Evolutionary conservation across 2,329 filamentous ascomycete genomes (phyloP), one percentile per base, ranked within the genome.

Genomic region (Zasmidium citrigriseum): DNA sequence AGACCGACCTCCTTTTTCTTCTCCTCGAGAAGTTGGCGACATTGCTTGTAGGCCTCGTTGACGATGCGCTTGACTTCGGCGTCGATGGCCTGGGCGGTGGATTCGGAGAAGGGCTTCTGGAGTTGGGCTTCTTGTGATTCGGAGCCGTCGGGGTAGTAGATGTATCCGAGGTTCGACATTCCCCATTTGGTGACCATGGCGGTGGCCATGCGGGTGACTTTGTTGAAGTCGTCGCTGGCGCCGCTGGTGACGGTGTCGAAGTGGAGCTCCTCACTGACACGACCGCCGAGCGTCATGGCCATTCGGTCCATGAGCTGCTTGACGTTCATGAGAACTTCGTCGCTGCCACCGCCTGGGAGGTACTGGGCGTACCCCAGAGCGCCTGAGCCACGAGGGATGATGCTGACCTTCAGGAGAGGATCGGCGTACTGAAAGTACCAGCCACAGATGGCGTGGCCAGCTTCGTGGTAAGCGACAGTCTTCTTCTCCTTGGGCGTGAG

Each of bases 171-270:
- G 79, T 96, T 96, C 66, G 90, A 86, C 95, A 99, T 99, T 67
- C 95, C 95, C 88, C 92, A 99, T 75, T 96, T 91, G n/a, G 93
- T 99, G 25, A 99, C 95, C 95, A 99, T 99, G 62, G 90, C 89
- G 18, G 90, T 96, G 2, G 95, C 96, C 89, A 97, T 93, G 57
- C 88, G 86, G 2, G 95, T 97, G 44, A 98, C 95, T 79, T 99
- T 99, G 78, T 95, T 93, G 84, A 99, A 99, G 74, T 99, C 95
- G 74, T 98, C 95, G 54, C 88, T 93, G 20, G 93, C 95, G 57
- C 95, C 95, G 48, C 90, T 95, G 1, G 95, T 99, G 20, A 99
- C 95, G 0, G 92, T 96, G 29, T 95, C 89, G 77, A 99, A 99
- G 78, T 99, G 93, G 7, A 99, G 80, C 76, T 99, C 95, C 78